Conservation (phyloP, 2,329 filamentous ascomycete genomes). For the Esteya vermicola region DNA sequence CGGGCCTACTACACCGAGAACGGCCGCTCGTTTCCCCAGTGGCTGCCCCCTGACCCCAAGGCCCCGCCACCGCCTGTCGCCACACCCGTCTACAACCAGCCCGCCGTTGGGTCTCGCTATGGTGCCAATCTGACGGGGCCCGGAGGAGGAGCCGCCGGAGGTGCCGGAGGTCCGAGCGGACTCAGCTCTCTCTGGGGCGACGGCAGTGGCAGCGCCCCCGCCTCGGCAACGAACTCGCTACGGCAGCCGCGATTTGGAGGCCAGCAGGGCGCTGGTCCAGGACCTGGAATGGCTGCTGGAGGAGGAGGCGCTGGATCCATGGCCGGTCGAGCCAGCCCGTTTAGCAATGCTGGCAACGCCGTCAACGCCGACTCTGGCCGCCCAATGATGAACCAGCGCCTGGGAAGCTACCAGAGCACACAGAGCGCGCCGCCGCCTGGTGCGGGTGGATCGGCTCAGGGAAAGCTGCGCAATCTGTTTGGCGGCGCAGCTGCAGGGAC, state of each 20-base stretch:
- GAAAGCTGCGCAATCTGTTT: constrained; percentile 71
- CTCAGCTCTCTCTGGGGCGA: constrained; percentile 46
- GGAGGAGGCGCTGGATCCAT: constrained; percentile 17
- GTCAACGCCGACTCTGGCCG: constrained; percentile 19
- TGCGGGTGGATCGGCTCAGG: constrained; percentile 52
- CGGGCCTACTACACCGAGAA: constrained; percentile 89
- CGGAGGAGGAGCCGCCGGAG: background rate
- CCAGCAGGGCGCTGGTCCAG: too few species aligned
- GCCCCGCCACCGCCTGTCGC: constrained; percentile 37
- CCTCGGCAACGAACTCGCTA: constrained; percentile 25
- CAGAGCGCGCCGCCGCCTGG: constrained; percentile 17
- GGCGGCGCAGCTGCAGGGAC: constrained; percentile 37
- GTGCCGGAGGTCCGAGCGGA: constrained; percentile 14
- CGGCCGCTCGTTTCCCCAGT: constrained; percentile 62
- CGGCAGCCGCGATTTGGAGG: constrained; percentile 21
- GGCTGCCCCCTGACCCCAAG: constrained; percentile 87
- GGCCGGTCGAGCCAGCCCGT: constrained; percentile 14
- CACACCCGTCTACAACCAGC: constrained; percentile 29
- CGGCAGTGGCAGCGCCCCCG: constrained; percentile 19
- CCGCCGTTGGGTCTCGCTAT: constrained; percentile 38
- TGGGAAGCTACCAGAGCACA: constrained; percentile 57
- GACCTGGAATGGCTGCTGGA: too few species aligned
- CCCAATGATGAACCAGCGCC: constrained; percentile 57
- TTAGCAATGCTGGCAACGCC: constrained; percentile 15
- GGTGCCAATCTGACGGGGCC: constrained; percentile 19